These are phyloP conservation scores for Termitomyces bulborhizus DNA, from an alignment of 768 basidiomycete species.

Conservation along the genomic window DNA sequence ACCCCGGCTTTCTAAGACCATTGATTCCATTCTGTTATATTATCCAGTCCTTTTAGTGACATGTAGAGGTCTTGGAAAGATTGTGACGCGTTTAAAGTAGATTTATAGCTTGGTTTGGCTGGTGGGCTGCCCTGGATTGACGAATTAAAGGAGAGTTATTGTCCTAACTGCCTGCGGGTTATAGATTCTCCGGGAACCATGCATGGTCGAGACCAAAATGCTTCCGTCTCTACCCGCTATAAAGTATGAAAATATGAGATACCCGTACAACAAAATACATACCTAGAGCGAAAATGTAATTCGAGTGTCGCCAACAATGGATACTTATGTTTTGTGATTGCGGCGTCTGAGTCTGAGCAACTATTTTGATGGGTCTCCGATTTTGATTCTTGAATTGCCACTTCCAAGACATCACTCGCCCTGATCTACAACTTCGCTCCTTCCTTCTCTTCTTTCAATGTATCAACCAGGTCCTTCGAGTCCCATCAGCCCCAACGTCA, in stretches of 20 bases:
- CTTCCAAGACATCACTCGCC: conserved; percentile 1
- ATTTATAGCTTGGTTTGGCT: neutral
- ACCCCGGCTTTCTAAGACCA: neutral
- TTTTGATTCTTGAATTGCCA: too few relatives aligned
- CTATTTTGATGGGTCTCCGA: conserved; percentile 20
- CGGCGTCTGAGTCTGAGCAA: conserved; percentile 18
- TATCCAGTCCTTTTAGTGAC: neutral
- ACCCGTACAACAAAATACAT: neutral
- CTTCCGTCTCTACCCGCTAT: neutral
- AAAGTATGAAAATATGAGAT: too few relatives aligned
- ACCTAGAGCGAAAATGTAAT: neutral
- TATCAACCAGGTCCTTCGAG: conserved; percentile 35
- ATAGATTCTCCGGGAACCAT: neutral
- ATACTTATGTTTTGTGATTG: neutral
- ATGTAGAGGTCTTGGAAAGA: neutral
- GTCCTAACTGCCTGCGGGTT: neutral
- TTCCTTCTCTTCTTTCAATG: conserved; percentile 18
- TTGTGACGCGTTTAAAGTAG: neutral
- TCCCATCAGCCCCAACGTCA: conserved; percentile 19
- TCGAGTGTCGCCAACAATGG: neutral
- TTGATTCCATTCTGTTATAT: neutral
- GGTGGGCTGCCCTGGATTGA: neutral
- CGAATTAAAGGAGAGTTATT: neutral
- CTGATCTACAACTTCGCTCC: conserved; percentile 12
- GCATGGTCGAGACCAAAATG: neutral